Evolutionary conservation across 2,329 filamentous ascomycete genomes (phyloP).

Genomic region (Aspergillus sergii): DNA sequence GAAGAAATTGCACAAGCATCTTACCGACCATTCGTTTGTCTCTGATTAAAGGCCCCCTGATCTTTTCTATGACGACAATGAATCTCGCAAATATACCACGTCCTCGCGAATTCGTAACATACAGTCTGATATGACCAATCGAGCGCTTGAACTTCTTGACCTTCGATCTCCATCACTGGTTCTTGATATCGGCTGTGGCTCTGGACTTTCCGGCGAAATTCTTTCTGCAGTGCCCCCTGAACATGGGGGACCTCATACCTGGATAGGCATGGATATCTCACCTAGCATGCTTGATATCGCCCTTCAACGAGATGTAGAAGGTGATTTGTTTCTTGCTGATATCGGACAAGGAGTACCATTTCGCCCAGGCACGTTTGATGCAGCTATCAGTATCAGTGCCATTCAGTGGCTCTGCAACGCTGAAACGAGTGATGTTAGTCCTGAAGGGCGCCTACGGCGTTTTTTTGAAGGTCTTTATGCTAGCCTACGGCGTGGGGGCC

Average conservation of each 20-base stretch:
- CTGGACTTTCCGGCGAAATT: constrained; percentile 91
- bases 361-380: constrained; percentile 87
- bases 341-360: constrained; percentile 96
- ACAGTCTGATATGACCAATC: constrained; percentile 90
- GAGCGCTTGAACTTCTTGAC: constrained; percentile 87
- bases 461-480: constrained; percentile 96
- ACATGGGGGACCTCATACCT: constrained; percentile 83
- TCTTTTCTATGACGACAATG: constrained; percentile 94
- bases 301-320: constrained; percentile 86
- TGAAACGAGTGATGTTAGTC: constrained; percentile 81
- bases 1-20: no score
- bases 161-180: constrained; percentile 80
- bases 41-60: constrained; percentile 72
- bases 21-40: neutral
- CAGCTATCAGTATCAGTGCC: constrained; percentile 89
- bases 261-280: constrained; percentile 97
- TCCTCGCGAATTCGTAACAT: constrained; percentile 94
- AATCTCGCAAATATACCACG: constrained; percentile 97
- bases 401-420: constrained; percentile 99
- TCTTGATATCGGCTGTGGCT: constrained; percentile 95
- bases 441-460: constrained; percentile 73
- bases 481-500: constrained; percentile 76
- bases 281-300: constrained; percentile 97
- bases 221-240: constrained; percentile 70
- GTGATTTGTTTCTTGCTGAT: constrained; percentile 90